Evolutionary conservation across 257 asterid genomes (phyloP).

Genomic region (Linderniella brevidens): DNA sequence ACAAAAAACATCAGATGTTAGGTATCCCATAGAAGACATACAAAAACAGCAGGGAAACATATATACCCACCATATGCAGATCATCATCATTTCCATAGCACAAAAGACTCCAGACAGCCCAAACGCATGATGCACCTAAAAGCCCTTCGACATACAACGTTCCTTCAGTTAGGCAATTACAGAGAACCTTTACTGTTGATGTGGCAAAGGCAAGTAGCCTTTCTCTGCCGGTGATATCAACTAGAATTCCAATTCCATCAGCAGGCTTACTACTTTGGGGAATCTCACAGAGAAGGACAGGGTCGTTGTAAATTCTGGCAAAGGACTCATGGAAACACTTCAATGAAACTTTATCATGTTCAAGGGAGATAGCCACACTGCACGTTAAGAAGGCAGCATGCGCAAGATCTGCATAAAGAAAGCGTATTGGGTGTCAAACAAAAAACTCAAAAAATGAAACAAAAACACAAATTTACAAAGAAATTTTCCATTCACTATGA

Average conservation of each 20-base stretch:
- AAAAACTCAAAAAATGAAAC: not conserved
- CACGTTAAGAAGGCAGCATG: slow-evolving; percentile 25
- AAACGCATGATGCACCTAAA: slow-evolving; percentile 44
- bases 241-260: slow-evolving; percentile 43
- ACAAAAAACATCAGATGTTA: slow-evolving; percentile 24
- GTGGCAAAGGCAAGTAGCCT: slow-evolving; percentile 68
- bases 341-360: slow-evolving; percentile 28
- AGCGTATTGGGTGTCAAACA: not conserved
- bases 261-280: slow-evolving; percentile 38
- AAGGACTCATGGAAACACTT: slow-evolving; percentile 44
- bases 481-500: no score
- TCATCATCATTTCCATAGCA: slow-evolving; percentile 53
- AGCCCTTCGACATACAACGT: slow-evolving; percentile 83
- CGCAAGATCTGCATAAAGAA: slow-evolving; percentile 29
- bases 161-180: slow-evolving; percentile 76
- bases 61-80: slow-evolving; percentile 65
- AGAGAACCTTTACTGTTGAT: slow-evolving; percentile 59
- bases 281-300: slow-evolving; percentile 38
- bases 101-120: slow-evolving; percentile 59
- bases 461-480: not conserved
- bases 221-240: slow-evolving; percentile 58
- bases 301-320: slow-evolving; percentile 26
- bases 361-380: slow-evolving; percentile 19
- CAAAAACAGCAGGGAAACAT: slow-evolving; percentile 6
- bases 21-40: slow-evolving; percentile 8